Evolutionary conservation across 208 protist genomes (phyloP).

Genomic region (Trypanosoma conorhini): DNA sequence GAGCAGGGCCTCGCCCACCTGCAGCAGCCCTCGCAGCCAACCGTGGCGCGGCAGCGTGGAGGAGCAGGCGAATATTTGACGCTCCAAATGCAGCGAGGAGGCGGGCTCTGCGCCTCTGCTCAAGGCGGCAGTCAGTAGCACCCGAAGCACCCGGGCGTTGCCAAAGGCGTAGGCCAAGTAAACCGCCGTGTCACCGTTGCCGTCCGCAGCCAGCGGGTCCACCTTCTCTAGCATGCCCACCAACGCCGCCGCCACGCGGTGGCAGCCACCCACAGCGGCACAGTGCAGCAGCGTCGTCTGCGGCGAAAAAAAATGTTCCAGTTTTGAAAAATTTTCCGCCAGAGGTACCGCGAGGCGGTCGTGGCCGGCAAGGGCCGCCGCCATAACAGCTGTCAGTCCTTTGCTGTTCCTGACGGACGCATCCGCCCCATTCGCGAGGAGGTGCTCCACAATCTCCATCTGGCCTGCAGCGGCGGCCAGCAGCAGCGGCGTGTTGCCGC

Average conservation of each 20-base stretch:
- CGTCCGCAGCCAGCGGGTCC: slow-evolving; percentile 38
- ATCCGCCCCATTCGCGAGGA: slow-evolving; percentile 64
- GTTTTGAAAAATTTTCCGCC: slow-evolving; percentile 54
- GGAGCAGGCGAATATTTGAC: slow-evolving; percentile 31
- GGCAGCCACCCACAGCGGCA: slow-evolving; percentile 62
- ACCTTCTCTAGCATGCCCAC: slow-evolving; percentile 29
- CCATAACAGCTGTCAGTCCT: slow-evolving; percentile 74
- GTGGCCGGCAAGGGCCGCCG: slow-evolving; percentile 58
- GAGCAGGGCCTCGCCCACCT: slow-evolving; percentile 45
- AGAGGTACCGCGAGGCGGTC: slow-evolving; percentile 64
- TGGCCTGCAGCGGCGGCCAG: slow-evolving; percentile 63
- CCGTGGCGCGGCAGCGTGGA: slow-evolving; percentile 53
- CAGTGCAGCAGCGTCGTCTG: slow-evolving; percentile 76
- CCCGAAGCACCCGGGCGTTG: slow-evolving; percentile 45
- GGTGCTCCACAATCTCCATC: slow-evolving; percentile 50
- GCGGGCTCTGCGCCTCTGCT: background rate
- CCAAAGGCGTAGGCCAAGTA: slow-evolving; percentile 73
- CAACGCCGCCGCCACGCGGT: slow-evolving; percentile 38
- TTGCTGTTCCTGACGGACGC: slow-evolving; percentile 32
- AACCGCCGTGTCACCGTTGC: slow-evolving; percentile 62
- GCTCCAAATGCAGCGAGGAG: slow-evolving; percentile 16
- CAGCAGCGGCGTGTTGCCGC: slow-evolving; percentile 75
- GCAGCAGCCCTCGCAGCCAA: slow-evolving; percentile 61
- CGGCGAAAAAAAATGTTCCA: slow-evolving; percentile 38
- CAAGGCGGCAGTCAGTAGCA: slow-evolving; percentile 36